Conservation (phyloP, 352 stramenopile species). For the Phytophthora boehmeriae region DNA sequence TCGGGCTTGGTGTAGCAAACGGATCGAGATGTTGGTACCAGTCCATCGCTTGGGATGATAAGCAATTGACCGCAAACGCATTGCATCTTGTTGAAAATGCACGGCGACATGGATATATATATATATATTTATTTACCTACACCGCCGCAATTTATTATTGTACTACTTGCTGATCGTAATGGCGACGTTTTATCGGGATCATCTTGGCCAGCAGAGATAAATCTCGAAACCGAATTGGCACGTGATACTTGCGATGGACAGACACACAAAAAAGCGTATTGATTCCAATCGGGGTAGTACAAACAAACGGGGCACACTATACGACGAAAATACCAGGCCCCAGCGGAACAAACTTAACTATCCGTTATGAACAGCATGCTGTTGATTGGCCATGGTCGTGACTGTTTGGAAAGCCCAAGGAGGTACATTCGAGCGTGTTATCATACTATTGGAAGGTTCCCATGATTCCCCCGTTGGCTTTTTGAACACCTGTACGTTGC, state of each 20-base stretch:
- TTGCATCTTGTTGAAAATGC: background rate
- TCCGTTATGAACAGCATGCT: slow-evolving; percentile 2
- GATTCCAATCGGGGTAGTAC: slow-evolving; percentile 1
- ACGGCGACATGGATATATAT: no score
- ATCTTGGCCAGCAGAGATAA: background rate
- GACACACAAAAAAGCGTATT: background rate
- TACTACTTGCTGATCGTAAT: background rate
- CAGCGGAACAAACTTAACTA: background rate
- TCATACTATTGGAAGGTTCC: background rate
- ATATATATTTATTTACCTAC: background rate
- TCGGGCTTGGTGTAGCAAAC: slow-evolving; percentile 5
- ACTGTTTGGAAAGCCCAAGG: slow-evolving; percentile 7
- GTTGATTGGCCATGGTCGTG: slow-evolving; percentile 2
- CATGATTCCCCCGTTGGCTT: background rate
- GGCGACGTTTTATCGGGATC: background rate
- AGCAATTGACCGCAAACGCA: background rate
- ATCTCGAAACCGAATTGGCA: background rate
- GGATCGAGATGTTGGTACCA: slow-evolving; percentile 10
- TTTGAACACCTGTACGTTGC: slow-evolving; percentile 10
- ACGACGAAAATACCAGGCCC: background rate
- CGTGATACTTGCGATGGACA: background rate
- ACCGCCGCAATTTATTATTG: slow-evolving; percentile 4
- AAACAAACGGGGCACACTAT: slow-evolving; percentile 1
- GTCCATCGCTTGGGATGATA: slow-evolving; percentile 16
- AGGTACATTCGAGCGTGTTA: slow-evolving; percentile 2